Evolutionary conservation across 495 filamentous ascomycete species (phyloP), one percentile per base, ranked within the genome.

Genomic region (Annulohypoxylon maeteangense): DNA sequence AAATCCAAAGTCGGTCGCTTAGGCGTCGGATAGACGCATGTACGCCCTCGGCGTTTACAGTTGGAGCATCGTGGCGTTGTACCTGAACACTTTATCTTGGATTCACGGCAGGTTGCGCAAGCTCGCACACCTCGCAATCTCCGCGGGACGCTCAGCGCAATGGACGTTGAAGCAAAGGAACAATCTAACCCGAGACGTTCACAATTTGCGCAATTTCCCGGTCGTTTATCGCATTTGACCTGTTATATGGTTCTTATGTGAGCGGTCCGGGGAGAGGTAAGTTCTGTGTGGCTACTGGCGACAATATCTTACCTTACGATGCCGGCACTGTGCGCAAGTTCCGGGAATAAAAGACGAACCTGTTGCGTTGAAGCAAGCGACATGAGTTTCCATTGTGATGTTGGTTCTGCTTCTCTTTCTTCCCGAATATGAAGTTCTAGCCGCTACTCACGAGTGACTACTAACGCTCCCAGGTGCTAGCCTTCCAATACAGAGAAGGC

Each of bases 141-240:
- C 45, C n/a, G 34, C 12, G 34, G 62, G 4, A 23, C 32, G 14
- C 27, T 32, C 20, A 11, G 32, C 27, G 8, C 3, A 44, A 36
- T 29, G 23, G 50, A 38, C 25, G 14, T 36, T 34, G 36, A 50
- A 60, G 54, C 58, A 34, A 59, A 71, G 23, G 68, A 66, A 20
- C 68, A 71, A 25, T 27, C 42, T 11, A 63, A 47, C 12, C 57
- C 34, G 14, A 71, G 54, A n/a, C 68, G 62, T 23, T 63, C 58
- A 45, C 68, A 71, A 25, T 62, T 65, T 10, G 53, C 48, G 22
- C 68, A 71, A 5, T 36, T 25, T 3, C 48, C 47, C 11, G 34
- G 53, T 10, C 61, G 40, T 54, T 63, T 63, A 62, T 71, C 68
- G 22, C 68, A 71, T 25, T 51, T 62, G 32, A 71, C 68, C 68